Percentiles rank a stretch among this genome's conserved stretches.
phyloP scores from a whole-genome alignment of 257 asterid genomes.

The Nicotiana sylvestris region DNA sequence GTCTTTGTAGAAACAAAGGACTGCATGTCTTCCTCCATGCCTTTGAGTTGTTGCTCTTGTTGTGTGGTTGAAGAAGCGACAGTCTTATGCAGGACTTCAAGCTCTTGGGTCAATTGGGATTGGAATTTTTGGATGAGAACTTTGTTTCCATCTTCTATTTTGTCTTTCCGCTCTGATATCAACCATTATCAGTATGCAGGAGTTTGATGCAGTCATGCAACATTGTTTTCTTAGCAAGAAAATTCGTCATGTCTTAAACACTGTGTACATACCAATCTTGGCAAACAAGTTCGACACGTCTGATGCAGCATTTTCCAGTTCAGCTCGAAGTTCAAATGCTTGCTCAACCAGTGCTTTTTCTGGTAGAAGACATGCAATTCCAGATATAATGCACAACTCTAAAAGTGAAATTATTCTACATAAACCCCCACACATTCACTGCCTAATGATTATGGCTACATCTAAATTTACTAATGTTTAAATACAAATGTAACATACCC shows the following conservation, averaged over 20 bases:
- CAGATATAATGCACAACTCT: background rate
- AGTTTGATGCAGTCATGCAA: background rate
- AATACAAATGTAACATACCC: background rate
- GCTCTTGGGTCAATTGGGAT: constrained; percentile 78
- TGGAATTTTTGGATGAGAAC: constrained; percentile 75
- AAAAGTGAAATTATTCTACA: background rate
- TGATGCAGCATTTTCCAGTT: constrained; percentile 83
- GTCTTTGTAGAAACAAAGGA: constrained; percentile 81
- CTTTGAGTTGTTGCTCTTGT: constrained; percentile 83
- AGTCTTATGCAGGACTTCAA: constrained; percentile 74
- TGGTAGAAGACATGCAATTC: constrained; percentile 21
- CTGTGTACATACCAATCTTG: constrained; percentile 70
- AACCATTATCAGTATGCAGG: constrained; percentile 6
- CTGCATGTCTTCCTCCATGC: constrained; percentile 96
- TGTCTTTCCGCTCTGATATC: constrained; percentile 81
- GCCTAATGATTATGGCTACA: background rate
- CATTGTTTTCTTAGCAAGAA: background rate
- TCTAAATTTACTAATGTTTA: background rate
- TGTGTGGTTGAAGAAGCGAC: constrained; percentile 81
- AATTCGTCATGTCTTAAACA: background rate
- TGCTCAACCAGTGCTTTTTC: constrained; percentile 87
- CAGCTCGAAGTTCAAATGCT: constrained; percentile 89
- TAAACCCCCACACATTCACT: background rate
- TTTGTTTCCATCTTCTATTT: constrained; percentile 83
- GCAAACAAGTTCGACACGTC: constrained; percentile 80